Conservation (phyloP, 345 rosid genomes). For the Citrus trifoliata region DNA sequence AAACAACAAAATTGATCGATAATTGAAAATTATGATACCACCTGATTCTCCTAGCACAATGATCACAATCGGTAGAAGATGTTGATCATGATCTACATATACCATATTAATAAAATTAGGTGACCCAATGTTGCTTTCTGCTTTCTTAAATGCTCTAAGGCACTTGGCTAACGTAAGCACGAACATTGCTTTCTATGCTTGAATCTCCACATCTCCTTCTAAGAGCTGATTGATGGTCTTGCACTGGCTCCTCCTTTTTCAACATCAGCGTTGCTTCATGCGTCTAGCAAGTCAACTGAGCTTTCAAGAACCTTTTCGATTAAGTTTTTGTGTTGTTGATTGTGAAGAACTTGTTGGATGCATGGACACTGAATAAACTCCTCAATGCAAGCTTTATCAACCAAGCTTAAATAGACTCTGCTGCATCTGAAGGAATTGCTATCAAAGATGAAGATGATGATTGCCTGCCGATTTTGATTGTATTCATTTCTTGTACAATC, state of each 20-base stretch:
- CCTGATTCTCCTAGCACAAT: background rate
- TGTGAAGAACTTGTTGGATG: slow-evolving; percentile 17
- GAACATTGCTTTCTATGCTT: slow-evolving; percentile 31
- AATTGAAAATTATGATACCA: slow-evolving; percentile 24
- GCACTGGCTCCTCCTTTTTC: slow-evolving; percentile 35
- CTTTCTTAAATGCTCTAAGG: slow-evolving; percentile 37
- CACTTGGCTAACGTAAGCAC: slow-evolving; percentile 42
- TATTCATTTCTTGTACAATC: slow-evolving; percentile 22
- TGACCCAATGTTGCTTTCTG: slow-evolving; percentile 21
- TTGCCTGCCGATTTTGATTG: slow-evolving; percentile 13
- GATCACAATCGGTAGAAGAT: slow-evolving; percentile 15
- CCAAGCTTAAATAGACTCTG: background rate
- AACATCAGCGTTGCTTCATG: slow-evolving; percentile 32
- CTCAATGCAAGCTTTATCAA: slow-evolving; percentile 36
- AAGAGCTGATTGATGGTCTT: slow-evolving; percentile 34
- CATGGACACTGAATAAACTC: slow-evolving; percentile 32
- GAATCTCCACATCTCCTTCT: slow-evolving; percentile 39
- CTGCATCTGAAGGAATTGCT: slow-evolving; percentile 10
- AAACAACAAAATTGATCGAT: slow-evolving; percentile 44
- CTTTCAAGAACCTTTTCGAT: slow-evolving; percentile 43
- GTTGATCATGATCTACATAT: slow-evolving; percentile 10
- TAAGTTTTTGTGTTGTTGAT: slow-evolving; percentile 8
- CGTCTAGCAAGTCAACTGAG: slow-evolving; percentile 42
- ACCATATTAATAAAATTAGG: background rate
- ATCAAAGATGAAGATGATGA: background rate